Conservation (phyloP, 805 yeast species). For the Spathaspora passalidarum region DNA sequence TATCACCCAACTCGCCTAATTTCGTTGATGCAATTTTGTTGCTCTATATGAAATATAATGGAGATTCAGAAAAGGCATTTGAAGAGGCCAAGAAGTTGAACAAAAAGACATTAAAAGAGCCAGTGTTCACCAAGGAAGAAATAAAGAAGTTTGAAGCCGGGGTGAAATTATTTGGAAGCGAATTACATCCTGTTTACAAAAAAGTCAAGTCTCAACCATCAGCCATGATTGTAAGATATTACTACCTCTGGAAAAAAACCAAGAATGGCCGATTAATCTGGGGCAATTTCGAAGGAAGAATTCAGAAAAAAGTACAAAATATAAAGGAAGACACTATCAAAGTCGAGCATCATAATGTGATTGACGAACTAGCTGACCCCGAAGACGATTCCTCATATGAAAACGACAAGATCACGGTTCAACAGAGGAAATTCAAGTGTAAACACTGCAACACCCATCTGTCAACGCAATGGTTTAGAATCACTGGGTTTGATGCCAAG, state of each 20-base stretch:
- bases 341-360: slow-evolving; percentile 3
- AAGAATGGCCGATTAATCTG: slow-evolving; percentile 70
- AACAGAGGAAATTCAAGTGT: slow-evolving; percentile 52
- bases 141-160: slow-evolving; percentile 69
- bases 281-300: slow-evolving; percentile 76
- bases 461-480: slow-evolving; percentile 65
- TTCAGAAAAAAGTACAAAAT: slow-evolving; percentile 53
- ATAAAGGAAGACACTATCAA: slow-evolving; percentile 12
- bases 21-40: slow-evolving; percentile 73
- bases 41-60: slow-evolving; percentile 49
- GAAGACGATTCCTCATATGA: slow-evolving; percentile 75
- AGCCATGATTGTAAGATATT: slow-evolving; percentile 80
- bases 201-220: slow-evolving; percentile 71
- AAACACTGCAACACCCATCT: slow-evolving; percentile 62
- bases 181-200: slow-evolving; percentile 67
- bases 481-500: slow-evolving; percentile 55
- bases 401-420: slow-evolving; percentile 41
- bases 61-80: slow-evolving; percentile 51
- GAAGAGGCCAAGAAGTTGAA: slow-evolving; percentile 45
- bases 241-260: slow-evolving; percentile 91
- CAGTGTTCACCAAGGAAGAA: slow-evolving; percentile 68
- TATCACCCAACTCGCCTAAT: slow-evolving; percentile 70
- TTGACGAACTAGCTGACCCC: slow-evolving; percentile 56
- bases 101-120: slow-evolving; percentile 65
- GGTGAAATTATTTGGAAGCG: slow-evolving; percentile 70